Percentiles rank a stretch among this genome's conserved stretches.
These are phyloP conservation scores for Coemansia umbellata DNA, from an alignment of 192 early-diverging fungal species.

Conservation along the genomic window DNA sequence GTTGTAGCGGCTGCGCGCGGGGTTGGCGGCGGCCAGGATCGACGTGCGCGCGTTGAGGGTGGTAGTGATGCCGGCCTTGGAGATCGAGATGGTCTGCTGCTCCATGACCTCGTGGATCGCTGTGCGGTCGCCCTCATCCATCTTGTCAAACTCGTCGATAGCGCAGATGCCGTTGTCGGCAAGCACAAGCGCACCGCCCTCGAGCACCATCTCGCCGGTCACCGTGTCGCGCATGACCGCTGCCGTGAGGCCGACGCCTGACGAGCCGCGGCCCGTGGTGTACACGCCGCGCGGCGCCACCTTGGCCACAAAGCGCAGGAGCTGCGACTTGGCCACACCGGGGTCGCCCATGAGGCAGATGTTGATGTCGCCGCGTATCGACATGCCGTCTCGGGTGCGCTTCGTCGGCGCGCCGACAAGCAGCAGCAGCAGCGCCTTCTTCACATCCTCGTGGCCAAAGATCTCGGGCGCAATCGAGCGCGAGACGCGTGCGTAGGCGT, in stretches of 20 bases:
- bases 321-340: constrained; percentile 96
- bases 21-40: constrained; percentile 96
- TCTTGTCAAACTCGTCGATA: constrained; percentile 99
- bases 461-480: constrained; percentile 85
- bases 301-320: constrained; percentile 90
- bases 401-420: constrained; percentile 81
- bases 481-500: constrained; percentile 75
- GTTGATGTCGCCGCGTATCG: constrained; percentile 96
- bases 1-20: constrained; percentile 94
- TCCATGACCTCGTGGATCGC: constrained; percentile 99
- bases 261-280: constrained; percentile 93
- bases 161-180: constrained; percentile 98
- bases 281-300: constrained; percentile 94
- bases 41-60: constrained; percentile 94
- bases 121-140: constrained; percentile 94
- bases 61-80: constrained; percentile 97
- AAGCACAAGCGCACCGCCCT: constrained; percentile 95
- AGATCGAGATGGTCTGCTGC: constrained; percentile 97
- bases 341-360: constrained; percentile 98
- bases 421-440: constrained; percentile 82
- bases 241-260: constrained; percentile 95
- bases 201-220: constrained; percentile 94
- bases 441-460: constrained; percentile 89
- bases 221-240: constrained; percentile 89
- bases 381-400: constrained; percentile 86